These are phyloP conservation scores for Cutaneotrichosporon spelunceum DNA, from an alignment of 1,284 basidiomycete species.

Conservation along the genomic window DNA sequence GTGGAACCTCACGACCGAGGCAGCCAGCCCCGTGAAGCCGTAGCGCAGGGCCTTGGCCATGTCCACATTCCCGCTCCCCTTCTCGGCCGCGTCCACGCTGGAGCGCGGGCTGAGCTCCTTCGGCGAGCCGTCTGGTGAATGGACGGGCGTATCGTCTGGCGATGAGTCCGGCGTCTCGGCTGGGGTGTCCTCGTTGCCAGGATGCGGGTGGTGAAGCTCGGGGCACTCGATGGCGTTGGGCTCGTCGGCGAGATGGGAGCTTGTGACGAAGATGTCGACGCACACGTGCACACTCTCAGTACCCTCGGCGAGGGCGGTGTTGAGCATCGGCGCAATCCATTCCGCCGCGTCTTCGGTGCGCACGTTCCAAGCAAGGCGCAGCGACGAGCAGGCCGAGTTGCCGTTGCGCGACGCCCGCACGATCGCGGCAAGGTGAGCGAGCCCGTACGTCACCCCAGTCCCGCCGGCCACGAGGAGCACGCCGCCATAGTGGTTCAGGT, in stretches of 20 bases:
- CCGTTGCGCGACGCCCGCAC: conserved; percentile 31
- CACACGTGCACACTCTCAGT: conserved; percentile 13
- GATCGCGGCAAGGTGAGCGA: conserved; percentile 35
- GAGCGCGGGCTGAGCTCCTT: background rate
- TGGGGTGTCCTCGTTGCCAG: background rate
- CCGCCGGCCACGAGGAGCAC: conserved; percentile 46
- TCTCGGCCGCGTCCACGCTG: background rate
- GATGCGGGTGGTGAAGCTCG: background rate
- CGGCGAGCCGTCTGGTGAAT: background rate
- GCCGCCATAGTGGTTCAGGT: conserved; percentile 31
- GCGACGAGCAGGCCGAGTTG: conserved; percentile 28
- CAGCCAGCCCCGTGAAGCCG: conserved; percentile 3
- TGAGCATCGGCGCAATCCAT: conserved; percentile 28
- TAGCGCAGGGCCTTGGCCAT: conserved; percentile 5
- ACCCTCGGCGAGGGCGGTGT: conserved; percentile 16
- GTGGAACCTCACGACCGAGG: conserved; percentile 11
- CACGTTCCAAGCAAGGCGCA: conserved; percentile 42
- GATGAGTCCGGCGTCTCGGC: background rate
- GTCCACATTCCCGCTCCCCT: background rate
- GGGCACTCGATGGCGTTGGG: conserved; percentile 9
- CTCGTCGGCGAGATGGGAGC: conserved; percentile 15
- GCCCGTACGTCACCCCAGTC: conserved; percentile 43
- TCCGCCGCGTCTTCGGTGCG: conserved; percentile 15
- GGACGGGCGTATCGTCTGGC: conserved; percentile 1
- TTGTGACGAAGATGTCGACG: conserved; percentile 28